Conservation (phyloP, 768 basidiomycete genomes). For the Udeniomyces megalosporus region DNA sequence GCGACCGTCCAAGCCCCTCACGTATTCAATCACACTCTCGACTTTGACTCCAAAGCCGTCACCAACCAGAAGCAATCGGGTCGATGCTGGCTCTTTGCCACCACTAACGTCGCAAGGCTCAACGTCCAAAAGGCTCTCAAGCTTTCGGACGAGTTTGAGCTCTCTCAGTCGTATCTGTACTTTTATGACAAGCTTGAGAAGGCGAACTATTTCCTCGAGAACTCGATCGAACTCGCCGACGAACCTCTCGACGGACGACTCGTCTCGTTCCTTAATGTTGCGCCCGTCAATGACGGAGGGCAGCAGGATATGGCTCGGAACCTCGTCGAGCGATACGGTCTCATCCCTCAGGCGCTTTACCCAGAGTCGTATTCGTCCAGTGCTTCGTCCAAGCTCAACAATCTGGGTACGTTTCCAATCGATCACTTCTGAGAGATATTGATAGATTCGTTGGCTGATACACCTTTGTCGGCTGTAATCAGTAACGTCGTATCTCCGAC, state of each 20-base stretch:
- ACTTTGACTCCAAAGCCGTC: slow-evolving; percentile 18
- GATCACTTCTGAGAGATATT: slow-evolving; percentile 47
- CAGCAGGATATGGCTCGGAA: slow-evolving; percentile 59
- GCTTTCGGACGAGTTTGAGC: slow-evolving; percentile 63
- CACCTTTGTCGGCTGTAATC: not conserved
- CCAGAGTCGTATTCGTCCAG: slow-evolving; percentile 72
- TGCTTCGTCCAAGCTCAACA: slow-evolving; percentile 54
- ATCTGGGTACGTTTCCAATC: too few species aligned
- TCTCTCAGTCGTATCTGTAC: slow-evolving; percentile 62
- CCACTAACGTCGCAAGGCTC: slow-evolving; percentile 46
- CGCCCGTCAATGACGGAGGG: slow-evolving; percentile 53
- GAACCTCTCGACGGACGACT: slow-evolving; percentile 67
- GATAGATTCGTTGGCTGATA: not conserved
- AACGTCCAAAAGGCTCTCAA: slow-evolving; percentile 71
- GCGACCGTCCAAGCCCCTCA: slow-evolving; percentile 33
- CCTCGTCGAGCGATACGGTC: slow-evolving; percentile 49
- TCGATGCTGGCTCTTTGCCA: slow-evolving; percentile 50
- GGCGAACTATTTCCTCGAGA: slow-evolving; percentile 79
- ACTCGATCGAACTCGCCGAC: slow-evolving; percentile 63
- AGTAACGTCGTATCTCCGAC: slow-evolving; percentile 46
- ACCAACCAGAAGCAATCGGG: slow-evolving; percentile 34
- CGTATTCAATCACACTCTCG: slow-evolving; percentile 19
- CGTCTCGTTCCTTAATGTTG: slow-evolving; percentile 54
- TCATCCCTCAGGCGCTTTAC: slow-evolving; percentile 66
- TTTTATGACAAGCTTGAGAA: slow-evolving; percentile 82